These are phyloP conservation scores for Capronia americana DNA, from an alignment of 2,329 filamentous ascomycete species.

Conservation along the genomic window DNA sequence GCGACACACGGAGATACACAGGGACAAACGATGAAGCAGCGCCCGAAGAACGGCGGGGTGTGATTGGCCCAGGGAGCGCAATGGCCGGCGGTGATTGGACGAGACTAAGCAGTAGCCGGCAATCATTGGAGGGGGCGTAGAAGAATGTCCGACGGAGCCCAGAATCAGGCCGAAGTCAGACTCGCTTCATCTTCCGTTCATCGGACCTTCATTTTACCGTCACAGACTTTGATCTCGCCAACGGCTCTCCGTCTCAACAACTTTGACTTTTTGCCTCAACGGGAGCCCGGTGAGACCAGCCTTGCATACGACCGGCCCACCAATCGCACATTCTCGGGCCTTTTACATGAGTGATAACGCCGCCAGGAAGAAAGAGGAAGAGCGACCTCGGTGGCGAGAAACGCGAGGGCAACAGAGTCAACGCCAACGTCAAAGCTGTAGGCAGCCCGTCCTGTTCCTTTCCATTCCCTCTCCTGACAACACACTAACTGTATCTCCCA, in stretches of 20 bases:
- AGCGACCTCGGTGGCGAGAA: constrained; percentile 11
- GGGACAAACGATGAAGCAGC: constrained; percentile 5
- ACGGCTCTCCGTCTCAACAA: constrained; percentile 4
- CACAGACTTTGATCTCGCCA: not conserved
- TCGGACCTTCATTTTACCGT: constrained; percentile 26
- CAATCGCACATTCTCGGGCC: constrained; percentile 7
- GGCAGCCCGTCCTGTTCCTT: not conserved
- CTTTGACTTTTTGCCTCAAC: not conserved
- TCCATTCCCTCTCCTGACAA: not conserved
- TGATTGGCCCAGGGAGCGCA: not conserved
- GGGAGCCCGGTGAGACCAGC: not conserved
- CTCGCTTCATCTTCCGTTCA: constrained; percentile 6
- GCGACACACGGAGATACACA: not conserved
- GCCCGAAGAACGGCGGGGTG: not conserved
- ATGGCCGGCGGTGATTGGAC: constrained; percentile 1
- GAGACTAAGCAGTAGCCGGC: not conserved
- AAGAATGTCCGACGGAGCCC: constrained; percentile 29
- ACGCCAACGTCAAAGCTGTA: constrained; percentile 12
- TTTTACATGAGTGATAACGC: constrained; percentile 24
- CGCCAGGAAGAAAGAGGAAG: constrained; percentile 10
- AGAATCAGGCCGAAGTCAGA: not conserved
- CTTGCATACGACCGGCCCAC: constrained; percentile 5
- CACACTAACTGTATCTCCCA: constrained; percentile 6
- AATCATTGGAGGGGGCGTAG: constrained; percentile 23
- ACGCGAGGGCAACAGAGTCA: constrained; percentile 4